Evolutionary conservation across 2,329 filamentous ascomycete species (phyloP).

Genomic region (Aspergillus transmontanensis): DNA sequence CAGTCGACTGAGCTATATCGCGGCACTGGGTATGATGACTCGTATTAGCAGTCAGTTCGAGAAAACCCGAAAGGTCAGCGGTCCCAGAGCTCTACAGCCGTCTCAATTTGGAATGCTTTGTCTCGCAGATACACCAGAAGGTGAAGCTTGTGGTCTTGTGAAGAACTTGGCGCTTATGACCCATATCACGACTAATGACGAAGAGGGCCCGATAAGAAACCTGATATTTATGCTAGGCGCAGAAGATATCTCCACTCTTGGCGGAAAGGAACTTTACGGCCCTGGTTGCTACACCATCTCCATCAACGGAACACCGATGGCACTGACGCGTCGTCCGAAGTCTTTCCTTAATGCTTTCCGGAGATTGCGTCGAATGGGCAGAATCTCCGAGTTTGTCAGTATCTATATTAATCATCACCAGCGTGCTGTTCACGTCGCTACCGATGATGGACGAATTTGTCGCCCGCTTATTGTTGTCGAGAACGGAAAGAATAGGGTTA

Average conservation of each 20-base stretch:
- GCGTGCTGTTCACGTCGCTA: conserved; percentile 89
- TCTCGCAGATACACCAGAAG: conserved; percentile 95
- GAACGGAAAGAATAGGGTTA: conserved; percentile 80
- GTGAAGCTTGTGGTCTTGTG: conserved; percentile 94
- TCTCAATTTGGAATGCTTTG: conserved; percentile 99
- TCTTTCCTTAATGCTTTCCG: conserved; percentile 84
- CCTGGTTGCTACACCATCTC: conserved; percentile 87
- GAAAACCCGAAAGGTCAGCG: conserved; percentile 95
- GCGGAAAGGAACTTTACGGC: conserved; percentile 83
- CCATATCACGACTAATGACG: conserved; percentile 95
- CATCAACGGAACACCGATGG: conserved; percentile 92
- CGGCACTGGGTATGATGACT: conserved; percentile 98
- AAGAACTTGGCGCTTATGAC: conserved; percentile 99
- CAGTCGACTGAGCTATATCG: conserved; percentile 93
- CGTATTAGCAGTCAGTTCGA: conserved; percentile 98
- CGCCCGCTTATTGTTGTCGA: conserved; percentile 94
- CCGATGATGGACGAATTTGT: conserved; percentile 95
- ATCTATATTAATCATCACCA: conserved; percentile 95
- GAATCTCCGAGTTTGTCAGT: conserved; percentile 94
- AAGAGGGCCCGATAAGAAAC: conserved; percentile 85
- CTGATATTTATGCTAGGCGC: conserved; percentile 85
- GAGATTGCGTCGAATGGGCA: conserved; percentile 81
- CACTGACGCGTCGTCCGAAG: conserved; percentile 82
- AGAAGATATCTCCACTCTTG: conserved; percentile 76
- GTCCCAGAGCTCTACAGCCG: conserved; percentile 91